A percentile compares a stretch with the other conserved stretches of the same genome.
Conservation (phyloP, 768 basidiomycete genomes). For the Peribolospora kevripleyi region DNA sequence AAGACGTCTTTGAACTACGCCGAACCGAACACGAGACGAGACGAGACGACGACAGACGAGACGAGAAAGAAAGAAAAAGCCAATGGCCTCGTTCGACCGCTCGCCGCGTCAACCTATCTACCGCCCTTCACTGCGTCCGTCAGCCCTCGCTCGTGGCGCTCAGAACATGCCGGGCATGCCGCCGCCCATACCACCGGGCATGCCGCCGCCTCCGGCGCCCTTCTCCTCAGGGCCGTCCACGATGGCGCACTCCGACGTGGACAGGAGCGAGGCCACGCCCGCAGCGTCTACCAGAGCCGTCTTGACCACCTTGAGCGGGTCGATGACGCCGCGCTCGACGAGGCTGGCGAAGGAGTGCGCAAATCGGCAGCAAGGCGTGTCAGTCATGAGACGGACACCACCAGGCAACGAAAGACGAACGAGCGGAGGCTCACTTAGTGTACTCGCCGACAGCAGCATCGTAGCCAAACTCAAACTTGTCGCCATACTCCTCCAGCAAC, state of each 20-base stretch:
- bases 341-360: not conserved
- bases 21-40: no score
- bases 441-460: conserved; percentile 81
- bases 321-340: not conserved
- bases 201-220: conserved; percentile 25
- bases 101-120: no score
- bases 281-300: conserved; percentile 75
- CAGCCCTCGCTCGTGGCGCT: not conserved
- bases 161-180: conserved; percentile 9
- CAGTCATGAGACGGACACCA: not conserved
- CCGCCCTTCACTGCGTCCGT: no score
- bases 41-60: no score
- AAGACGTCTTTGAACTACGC: no score
- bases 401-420: not conserved
- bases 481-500: conserved; percentile 42
- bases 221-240: conserved; percentile 62
- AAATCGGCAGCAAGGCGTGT: not conserved
- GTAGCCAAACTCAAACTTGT: conserved; percentile 63
- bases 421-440: conserved; percentile 29
- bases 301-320: conserved; percentile 75
- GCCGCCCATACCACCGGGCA: conserved; percentile 29
- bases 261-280: conserved; percentile 79
- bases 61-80: no score
- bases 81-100: no score
- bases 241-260: conserved; percentile 75